Evolutionary conservation across 148 eudicot species (phyloP).

Genomic region (Heliosperma pusillum): DNA sequence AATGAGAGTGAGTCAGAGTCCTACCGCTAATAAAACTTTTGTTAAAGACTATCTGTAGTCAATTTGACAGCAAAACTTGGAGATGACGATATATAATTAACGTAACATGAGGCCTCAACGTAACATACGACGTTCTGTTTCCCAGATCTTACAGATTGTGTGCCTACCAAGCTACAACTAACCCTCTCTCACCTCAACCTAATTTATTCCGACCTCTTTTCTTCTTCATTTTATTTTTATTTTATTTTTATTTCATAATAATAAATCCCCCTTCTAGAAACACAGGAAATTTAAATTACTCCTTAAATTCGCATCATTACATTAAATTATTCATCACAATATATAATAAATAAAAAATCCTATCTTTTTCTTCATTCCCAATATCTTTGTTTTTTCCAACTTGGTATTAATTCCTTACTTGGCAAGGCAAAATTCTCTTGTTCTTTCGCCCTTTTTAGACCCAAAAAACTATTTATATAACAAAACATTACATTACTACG

Average conservation of each 20-base stretch:
- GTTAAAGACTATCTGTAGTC: too few species aligned
- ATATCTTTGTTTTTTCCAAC: background rate
- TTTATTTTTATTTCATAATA: too few species aligned
- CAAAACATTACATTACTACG: too few species aligned
- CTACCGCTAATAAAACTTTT: too few species aligned
- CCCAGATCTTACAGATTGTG: constrained; percentile 11
- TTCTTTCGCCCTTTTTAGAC: background rate
- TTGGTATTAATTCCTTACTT: background rate
- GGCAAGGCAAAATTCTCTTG: background rate
- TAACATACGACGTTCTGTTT: background rate
- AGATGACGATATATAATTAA: background rate
- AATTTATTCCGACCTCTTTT: background rate
- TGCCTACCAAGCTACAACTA: background rate
- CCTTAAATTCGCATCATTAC: background rate
- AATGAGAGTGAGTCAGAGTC: too few species aligned
- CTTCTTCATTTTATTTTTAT: background rate
- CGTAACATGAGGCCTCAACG: too few species aligned
- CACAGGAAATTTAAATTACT: background rate
- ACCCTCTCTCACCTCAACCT: too few species aligned
- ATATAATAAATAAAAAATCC: background rate
- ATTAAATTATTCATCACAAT: too few species aligned
- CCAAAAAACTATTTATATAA: too few species aligned
- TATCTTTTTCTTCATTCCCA: background rate
- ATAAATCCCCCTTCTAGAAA: background rate
- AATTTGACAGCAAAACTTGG: background rate